Evolutionary conservation across 2,329 filamentous ascomycete genomes (phyloP).

Genomic region (Neonectria magnoliae): DNA sequence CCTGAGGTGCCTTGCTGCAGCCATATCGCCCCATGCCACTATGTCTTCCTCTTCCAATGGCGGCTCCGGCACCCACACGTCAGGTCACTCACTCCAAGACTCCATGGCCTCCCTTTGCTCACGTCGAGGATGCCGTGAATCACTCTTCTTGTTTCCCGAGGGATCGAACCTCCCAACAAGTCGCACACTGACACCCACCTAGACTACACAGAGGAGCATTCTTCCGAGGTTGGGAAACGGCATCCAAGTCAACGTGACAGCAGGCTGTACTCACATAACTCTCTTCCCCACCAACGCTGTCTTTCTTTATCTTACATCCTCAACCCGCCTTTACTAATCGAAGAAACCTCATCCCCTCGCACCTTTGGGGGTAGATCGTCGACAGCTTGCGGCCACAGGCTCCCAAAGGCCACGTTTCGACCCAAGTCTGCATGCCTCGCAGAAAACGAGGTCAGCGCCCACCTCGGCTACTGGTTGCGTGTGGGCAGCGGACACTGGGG

Average conservation of each 20-base stretch:
- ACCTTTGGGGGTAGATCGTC: neutral
- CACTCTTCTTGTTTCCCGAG: neutral
- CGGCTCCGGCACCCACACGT: neutral
- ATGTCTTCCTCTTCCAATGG: neutral
- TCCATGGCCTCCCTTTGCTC: constrained; percentile 1
- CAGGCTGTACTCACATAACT: neutral
- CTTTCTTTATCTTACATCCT: constrained; percentile 2
- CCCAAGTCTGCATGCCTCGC: constrained; percentile 16
- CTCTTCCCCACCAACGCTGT: neutral
- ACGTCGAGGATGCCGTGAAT: neutral
- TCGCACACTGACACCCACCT: neutral
- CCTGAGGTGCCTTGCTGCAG: constrained; percentile 2
- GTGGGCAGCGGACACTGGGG: neutral
- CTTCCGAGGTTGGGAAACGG: constrained; percentile 4
- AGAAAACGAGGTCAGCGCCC: constrained; percentile 7
- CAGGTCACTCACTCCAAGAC: constrained; percentile 13
- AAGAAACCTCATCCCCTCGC: neutral
- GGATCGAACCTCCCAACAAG: constrained; percentile 18
- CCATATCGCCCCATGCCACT: constrained; percentile 1
- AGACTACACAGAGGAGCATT: neutral
- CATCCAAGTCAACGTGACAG: constrained; percentile 9
- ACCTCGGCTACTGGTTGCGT: constrained; percentile 3
- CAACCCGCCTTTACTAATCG: constrained; percentile 8
- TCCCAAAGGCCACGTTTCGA: constrained; percentile 24
- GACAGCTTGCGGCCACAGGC: neutral